Evolutionary conservation across 805 yeast genomes (phyloP), one percentile per base, ranked within the genome.

Genomic region (fission yeast (Schizosaccharomyces pombe)): DNA sequence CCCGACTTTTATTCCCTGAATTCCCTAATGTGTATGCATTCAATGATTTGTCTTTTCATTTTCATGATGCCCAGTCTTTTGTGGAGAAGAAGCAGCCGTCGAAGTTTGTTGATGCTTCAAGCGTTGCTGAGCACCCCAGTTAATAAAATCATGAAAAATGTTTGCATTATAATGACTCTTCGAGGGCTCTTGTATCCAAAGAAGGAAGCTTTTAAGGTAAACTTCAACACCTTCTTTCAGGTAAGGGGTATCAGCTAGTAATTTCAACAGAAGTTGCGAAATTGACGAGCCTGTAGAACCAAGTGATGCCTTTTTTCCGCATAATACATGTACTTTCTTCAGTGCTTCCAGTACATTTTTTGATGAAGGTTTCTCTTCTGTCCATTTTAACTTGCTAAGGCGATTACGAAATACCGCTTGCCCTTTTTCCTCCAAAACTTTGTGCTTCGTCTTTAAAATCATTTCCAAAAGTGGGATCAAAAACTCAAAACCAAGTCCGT

Each of bases 381-480:
- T 28, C 33, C 22, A 30, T 12, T 30, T 34, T 9, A 49, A 30
- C 24, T 30, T 24, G 22, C 14, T 31, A 5, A 49, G 12, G 6
- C 53, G 53, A 37, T 49, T 49, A 19, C 39, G 34, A 8, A 49
- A 31, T 12, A 49, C 31, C 3, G 34, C 22, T 14, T 14, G n/a
- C 19, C 34, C 39, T 30, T 49, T 49, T 16, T 49, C 53, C 19
- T 49, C 39, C 24, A 49, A 19, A 28, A 30, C 29, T 30, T 49
- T 49, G 24, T 16, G 26, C 60, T 77, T 65, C 1, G 96, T 87
- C 43, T 77, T 66, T 53, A 73, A 72, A 59, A 86, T 75, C 57
- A 84, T 70, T 24, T 68, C 68, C 49, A 85, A 63, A 57, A 85
- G 65, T 1, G 87, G 85, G 30, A 69, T 62, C 3, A 79, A 65